A percentile compares a stretch with the other conserved stretches of the same genome.
phyloP scores from a whole-genome alignment of 345 rosid genomes.

The Gossypium stocksii region DNA sequence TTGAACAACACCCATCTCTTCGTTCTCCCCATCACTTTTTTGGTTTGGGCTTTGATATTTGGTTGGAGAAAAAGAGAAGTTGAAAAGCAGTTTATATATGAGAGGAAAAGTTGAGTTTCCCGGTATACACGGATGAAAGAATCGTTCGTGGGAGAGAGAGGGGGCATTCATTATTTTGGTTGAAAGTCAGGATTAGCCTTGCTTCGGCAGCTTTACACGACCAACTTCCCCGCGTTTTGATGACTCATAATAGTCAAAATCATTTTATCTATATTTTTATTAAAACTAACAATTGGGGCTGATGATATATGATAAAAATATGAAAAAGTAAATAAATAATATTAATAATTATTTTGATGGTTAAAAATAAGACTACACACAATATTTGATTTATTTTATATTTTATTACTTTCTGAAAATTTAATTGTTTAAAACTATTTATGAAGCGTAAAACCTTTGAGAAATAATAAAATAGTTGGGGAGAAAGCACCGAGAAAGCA shows the following conservation, averaged over 20 bases:
- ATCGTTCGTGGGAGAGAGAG: not conserved
- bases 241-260: constrained; percentile 7
- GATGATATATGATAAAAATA: too few species aligned
- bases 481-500: not conserved
- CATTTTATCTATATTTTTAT: too few species aligned
- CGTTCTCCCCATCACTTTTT: constrained; percentile 1
- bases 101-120: constrained; percentile 4
- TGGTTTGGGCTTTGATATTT: not conserved
- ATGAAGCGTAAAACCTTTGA: too few species aligned
- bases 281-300: too few species aligned
- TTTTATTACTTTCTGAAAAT: too few species aligned
- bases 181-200: constrained; percentile 4
- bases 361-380: too few species aligned
- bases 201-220: not conserved
- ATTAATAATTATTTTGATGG: too few species aligned
- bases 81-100: constrained; percentile 1
- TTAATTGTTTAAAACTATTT: too few species aligned
- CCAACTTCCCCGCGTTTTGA: constrained; percentile 24
- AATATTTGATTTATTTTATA: too few species aligned
- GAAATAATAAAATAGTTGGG: too few species aligned
- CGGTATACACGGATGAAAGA: not conserved
- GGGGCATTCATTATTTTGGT: not conserved
- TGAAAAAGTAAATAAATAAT: too few species aligned
- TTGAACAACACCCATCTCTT: constrained; percentile 28
- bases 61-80: not conserved